Evolutionary conservation across 441 rosid genomes (phyloP).

Genomic region (Adansonia madagascariensis): DNA sequence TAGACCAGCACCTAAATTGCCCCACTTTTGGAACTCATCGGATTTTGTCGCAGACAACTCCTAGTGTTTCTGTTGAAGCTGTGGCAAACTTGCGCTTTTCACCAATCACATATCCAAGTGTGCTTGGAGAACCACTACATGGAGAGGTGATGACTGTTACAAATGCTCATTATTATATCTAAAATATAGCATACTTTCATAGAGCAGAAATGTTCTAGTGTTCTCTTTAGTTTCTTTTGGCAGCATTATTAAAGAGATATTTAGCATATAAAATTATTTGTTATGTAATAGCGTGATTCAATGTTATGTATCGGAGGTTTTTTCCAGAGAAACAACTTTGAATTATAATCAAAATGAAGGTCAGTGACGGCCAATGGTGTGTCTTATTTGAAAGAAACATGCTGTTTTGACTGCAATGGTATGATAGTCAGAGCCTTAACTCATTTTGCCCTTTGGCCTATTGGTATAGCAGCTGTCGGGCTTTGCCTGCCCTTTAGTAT

Average conservation of each 20-base stretch:
- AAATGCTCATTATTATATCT: background rate
- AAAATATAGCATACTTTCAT: background rate
- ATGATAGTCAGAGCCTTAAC: constrained; percentile 10
- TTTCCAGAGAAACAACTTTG: background rate
- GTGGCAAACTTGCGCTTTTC: constrained; percentile 73
- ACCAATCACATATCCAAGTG: constrained; percentile 97
- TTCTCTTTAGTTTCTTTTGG: constrained; percentile 6
- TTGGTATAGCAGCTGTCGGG: background rate
- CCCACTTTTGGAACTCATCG: constrained; percentile 97
- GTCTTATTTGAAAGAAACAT: background rate
- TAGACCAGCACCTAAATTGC: constrained; percentile 97
- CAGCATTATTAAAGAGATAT: background rate
- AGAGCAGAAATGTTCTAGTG: constrained; percentile 1
- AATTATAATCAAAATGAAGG: background rate
- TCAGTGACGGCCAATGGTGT: background rate
- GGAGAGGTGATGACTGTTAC: constrained; percentile 76
- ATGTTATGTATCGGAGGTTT: constrained; percentile 8
- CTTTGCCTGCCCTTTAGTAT: background rate
- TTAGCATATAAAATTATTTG: background rate
- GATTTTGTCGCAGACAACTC: constrained; percentile 64
- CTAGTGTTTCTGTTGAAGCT: constrained; percentile 73
- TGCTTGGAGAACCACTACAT: constrained; percentile 93
- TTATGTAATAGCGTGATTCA: background rate
- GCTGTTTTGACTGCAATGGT: background rate
- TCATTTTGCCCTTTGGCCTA: background rate